These are phyloP conservation scores for Russula foetens DNA, from an alignment of 768 basidiomycete species.

Conservation along the genomic window DNA sequence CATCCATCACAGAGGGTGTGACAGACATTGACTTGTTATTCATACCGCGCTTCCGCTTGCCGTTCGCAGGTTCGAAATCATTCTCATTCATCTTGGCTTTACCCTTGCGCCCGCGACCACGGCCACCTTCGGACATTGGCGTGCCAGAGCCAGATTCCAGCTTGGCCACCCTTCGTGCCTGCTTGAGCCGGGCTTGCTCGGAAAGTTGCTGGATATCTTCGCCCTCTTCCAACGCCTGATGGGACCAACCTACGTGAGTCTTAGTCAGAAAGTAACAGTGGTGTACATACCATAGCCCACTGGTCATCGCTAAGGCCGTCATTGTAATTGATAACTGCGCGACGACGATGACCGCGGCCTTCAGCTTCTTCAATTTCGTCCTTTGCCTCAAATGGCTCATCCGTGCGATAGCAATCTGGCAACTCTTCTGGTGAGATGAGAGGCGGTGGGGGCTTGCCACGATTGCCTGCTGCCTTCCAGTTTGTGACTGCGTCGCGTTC, in stretches of 20 bases:
- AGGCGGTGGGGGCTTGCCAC: constrained; percentile 65
- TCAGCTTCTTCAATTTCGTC: constrained; percentile 54
- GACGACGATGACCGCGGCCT: constrained; percentile 79
- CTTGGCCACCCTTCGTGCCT: constrained; percentile 52
- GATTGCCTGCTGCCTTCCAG: constrained; percentile 70
- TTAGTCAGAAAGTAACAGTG: neutral
- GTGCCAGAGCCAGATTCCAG: constrained; percentile 54
- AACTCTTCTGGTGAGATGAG: constrained; percentile 86
- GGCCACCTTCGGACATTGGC: constrained; percentile 51
- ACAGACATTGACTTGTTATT: constrained; percentile 65
- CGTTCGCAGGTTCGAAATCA: constrained; percentile 31
- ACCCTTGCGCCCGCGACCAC: constrained; percentile 44
- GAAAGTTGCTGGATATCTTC: constrained; percentile 70
- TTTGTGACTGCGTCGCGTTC: constrained; percentile 52
- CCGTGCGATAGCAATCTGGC: constrained; percentile 83
- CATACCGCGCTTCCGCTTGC: constrained; percentile 64
- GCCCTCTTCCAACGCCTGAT: constrained; percentile 69
- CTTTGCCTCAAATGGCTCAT: constrained; percentile 67
- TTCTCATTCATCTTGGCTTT: constrained; percentile 46
- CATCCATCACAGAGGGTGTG: constrained; percentile 64
- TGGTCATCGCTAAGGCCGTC: constrained; percentile 93
- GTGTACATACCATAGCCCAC: constrained; percentile 65
- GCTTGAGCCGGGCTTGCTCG: constrained; percentile 56
- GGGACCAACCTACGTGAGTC: neutral
- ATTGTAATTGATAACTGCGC: constrained; percentile 84